Evolutionary conservation across 2,329 filamentous ascomycete species (phyloP).

Genomic region (Ophiocordyceps sinensis): DNA sequence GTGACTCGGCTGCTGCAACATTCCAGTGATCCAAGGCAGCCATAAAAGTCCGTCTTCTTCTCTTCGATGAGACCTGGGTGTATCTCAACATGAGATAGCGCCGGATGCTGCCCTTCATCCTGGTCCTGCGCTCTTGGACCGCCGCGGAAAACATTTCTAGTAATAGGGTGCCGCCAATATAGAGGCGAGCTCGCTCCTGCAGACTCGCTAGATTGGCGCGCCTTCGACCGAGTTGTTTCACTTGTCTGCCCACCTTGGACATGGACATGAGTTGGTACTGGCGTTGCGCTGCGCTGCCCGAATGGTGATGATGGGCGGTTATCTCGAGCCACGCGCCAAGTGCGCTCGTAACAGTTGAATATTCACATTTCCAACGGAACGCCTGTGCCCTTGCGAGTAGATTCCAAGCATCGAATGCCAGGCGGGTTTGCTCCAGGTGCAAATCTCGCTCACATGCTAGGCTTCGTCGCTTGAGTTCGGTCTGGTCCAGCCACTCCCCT

Average conservation of each 20-base stretch:
- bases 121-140: conserved; percentile 11
- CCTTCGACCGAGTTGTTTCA: conserved; percentile 5
- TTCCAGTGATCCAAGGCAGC: conserved; percentile 17
- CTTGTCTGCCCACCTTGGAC: conserved; percentile 4
- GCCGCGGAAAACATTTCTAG: conserved; percentile 12
- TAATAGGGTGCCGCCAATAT: conserved; percentile 14
- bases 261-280: not conserved
- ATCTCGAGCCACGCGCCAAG: conserved; percentile 16
- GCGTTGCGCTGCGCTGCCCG: not conserved
- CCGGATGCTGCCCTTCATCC: conserved; percentile 15
- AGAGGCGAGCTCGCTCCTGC: conserved; percentile 14
- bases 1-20: conserved; percentile 4
- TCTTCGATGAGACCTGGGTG: conserved; percentile 17
- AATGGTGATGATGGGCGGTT: not conserved
- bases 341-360: conserved; percentile 11
- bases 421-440: conserved; percentile 7
- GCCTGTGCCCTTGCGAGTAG: conserved; percentile 17
- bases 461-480: conserved; percentile 13
- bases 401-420: conserved; percentile 17
- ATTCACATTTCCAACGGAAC: conserved; percentile 19
- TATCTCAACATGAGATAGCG: conserved; percentile 20
- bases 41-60: conserved; percentile 18
- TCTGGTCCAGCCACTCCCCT: conserved; percentile 16
- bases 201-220: conserved; percentile 8
- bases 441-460: conserved; percentile 8